Percentiles rank a stretch among this genome's conserved stretches.
Evolutionary conservation across 345 rosid species (phyloP).

Genomic region (Eucalyptus cloeziana): DNA sequence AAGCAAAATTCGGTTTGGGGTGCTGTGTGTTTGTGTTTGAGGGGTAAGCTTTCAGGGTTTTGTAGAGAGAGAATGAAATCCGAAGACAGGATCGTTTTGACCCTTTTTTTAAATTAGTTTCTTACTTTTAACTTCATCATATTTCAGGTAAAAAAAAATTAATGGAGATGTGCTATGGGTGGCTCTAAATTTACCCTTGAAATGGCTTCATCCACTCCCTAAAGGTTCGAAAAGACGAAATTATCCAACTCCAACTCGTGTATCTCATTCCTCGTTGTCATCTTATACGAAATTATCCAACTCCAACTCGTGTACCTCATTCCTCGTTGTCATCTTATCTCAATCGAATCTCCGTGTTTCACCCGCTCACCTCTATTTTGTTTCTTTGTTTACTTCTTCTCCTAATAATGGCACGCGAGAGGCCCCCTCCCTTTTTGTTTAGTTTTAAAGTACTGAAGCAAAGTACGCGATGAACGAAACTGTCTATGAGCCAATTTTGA

Average conservation of each 20-base stretch:
- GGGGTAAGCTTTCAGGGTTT: neutral
- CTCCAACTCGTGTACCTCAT: too few relatives aligned
- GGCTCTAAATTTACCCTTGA: too few relatives aligned
- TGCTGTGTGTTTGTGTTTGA: neutral
- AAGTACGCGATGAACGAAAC: neutral
- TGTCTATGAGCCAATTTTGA: neutral
- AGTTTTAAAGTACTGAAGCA: neutral
- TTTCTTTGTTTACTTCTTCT: neutral
- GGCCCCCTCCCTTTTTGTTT: neutral
- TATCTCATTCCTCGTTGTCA: too few relatives aligned
- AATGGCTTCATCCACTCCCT: too few relatives aligned
- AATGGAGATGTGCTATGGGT: too few relatives aligned
- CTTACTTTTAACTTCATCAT: too few relatives aligned
- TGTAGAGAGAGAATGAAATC: neutral
- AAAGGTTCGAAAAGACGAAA: too few relatives aligned
- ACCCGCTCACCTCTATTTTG: neutral
- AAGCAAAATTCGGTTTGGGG: neutral
- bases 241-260: too few relatives aligned
- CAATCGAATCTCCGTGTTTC: neutral
- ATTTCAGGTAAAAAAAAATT: too few relatives aligned
- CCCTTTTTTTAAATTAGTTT: neutral
- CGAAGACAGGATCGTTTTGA: neutral
- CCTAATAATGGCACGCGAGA: neutral
- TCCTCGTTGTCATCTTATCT: neutral
- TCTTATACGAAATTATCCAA: too few relatives aligned